phyloP scores from a whole-genome alignment of 352 stramenopile genomes.

The Phytopythium delawarense region DNA sequence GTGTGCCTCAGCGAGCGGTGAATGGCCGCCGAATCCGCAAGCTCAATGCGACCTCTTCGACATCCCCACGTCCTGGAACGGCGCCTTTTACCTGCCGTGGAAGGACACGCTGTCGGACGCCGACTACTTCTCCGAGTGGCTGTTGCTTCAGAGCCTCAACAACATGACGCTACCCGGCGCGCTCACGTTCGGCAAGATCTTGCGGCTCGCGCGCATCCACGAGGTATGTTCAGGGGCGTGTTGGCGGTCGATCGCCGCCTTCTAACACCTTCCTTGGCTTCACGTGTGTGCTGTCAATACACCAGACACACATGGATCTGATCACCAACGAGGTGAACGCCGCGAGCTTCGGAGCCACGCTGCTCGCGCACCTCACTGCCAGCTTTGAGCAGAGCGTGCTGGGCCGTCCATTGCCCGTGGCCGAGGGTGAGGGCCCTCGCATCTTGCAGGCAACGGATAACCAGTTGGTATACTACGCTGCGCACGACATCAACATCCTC shows the following conservation, averaged over 20 bases:
- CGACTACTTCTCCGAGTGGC: constrained; percentile 76
- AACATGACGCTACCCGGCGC: constrained; percentile 66
- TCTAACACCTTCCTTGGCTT: not conserved
- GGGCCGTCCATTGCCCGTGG: constrained; percentile 33
- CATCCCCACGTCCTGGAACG: constrained; percentile 59
- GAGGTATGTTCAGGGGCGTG: constrained; percentile 23
- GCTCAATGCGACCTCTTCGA: constrained; percentile 50
- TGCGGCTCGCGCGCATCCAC: constrained; percentile 52
- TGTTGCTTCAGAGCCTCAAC: constrained; percentile 70
- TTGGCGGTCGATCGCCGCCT: not conserved
- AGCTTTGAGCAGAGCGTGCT: constrained; percentile 65
- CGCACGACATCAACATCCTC: constrained; percentile 78
- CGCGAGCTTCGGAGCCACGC: constrained; percentile 66
- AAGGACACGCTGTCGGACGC: constrained; percentile 62
- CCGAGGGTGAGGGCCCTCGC: constrained; percentile 41
- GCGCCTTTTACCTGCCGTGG: constrained; percentile 73
- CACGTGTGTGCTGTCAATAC: constrained; percentile 4
- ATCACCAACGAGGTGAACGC: constrained; percentile 80
- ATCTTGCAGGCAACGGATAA: constrained; percentile 50
- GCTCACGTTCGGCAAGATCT: constrained; percentile 60
- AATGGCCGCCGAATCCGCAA: not conserved
- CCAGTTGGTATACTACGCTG: constrained; percentile 65
- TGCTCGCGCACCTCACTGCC: constrained; percentile 69
- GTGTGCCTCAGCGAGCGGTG: constrained; percentile 17
- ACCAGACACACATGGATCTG: constrained; percentile 68